Percentiles rank a stretch among this genome's conserved stretches.
phyloP scores from a whole-genome alignment of 495 filamentous ascomycete genomes.

The Echria macrotheca region DNA sequence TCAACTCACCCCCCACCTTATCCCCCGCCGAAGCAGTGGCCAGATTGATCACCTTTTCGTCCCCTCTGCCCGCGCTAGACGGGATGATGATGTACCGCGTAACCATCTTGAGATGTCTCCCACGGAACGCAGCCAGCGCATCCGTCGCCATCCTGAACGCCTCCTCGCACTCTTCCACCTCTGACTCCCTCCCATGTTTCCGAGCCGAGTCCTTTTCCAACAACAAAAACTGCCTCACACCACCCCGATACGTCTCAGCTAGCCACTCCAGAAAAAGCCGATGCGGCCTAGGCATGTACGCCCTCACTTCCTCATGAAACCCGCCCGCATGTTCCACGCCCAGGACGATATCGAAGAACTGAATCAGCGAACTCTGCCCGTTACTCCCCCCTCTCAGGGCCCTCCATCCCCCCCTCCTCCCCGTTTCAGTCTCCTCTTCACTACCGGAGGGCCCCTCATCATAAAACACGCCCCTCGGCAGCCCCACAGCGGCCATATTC shows the following conservation, averaged over 20 bases:
- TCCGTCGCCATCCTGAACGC: constrained; percentile 78
- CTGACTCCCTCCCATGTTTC: constrained; percentile 53
- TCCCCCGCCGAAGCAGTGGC: constrained; percentile 47
- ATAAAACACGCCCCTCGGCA: constrained; percentile 82
- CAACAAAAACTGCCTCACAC: constrained; percentile 16
- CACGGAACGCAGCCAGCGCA: constrained; percentile 74
- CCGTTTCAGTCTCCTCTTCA: too few species aligned
- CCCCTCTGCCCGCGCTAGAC: constrained; percentile 10
- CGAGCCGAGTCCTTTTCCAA: not conserved
- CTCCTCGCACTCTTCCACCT: constrained; percentile 36
- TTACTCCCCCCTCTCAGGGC: constrained; percentile 90
- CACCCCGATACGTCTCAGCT: constrained; percentile 41
- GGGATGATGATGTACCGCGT: constrained; percentile 86
- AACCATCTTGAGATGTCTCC: constrained; percentile 89
- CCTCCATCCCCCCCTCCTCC: constrained; percentile 57
- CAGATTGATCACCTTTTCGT: constrained; percentile 48
- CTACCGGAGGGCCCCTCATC: too few species aligned
- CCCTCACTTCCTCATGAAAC: constrained; percentile 89
- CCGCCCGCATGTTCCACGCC: constrained; percentile 74
- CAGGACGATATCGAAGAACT: constrained; percentile 90
- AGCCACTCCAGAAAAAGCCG: constrained; percentile 74
- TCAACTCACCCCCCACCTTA: constrained; percentile 49
- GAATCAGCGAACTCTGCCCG: constrained; percentile 89
- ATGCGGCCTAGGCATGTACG: constrained; percentile 88
- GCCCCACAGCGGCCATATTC: constrained; percentile 90